Evolutionary conservation across 2,329 filamentous ascomycete species (phyloP).

Genomic region (Fusarium sp.): DNA sequence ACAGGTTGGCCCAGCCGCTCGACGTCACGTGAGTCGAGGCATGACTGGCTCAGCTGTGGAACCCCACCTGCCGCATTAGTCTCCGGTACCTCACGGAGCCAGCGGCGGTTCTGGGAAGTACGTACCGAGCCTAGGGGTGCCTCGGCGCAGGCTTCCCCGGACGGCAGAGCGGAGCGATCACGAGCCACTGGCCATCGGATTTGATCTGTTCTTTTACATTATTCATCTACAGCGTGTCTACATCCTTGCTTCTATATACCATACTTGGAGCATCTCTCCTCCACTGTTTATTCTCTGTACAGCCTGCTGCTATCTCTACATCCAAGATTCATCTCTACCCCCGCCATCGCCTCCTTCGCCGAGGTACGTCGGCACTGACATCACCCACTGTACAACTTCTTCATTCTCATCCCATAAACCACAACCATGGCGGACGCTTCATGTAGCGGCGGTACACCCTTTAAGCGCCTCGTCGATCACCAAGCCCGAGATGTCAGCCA

Average conservation of each 20-base stretch:
- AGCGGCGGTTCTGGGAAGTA: slow-evolving; percentile 7
- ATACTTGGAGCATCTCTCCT: neutral
- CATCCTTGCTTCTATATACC: neutral
- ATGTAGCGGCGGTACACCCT: slow-evolving; percentile 57
- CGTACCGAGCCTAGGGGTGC: slow-evolving; percentile 29
- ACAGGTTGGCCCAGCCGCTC: slow-evolving; percentile 42
- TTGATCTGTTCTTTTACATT: slow-evolving; percentile 26
- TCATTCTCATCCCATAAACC: neutral
- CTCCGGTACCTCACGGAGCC: slow-evolving; percentile 6
- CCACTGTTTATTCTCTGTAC: neutral
- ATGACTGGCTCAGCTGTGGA: slow-evolving; percentile 16
- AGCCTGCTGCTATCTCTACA: neutral
- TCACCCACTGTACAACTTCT: neutral
- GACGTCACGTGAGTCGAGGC: slow-evolving; percentile 35
- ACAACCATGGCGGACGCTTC: slow-evolving; percentile 55
- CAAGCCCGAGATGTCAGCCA: slow-evolving; percentile 56
- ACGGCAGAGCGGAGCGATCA: slow-evolving; percentile 41
- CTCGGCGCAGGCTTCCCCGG: slow-evolving; percentile 43
- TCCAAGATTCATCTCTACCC: neutral
- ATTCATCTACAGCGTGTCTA: slow-evolving; percentile 26
- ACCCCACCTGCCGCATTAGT: slow-evolving; percentile 42
- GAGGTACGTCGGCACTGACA: slow-evolving; percentile 28
- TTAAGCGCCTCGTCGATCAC: slow-evolving; percentile 57
- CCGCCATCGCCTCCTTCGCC: slow-evolving; percentile 24
- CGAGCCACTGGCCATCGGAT: slow-evolving; percentile 37